Evolutionary conservation across 306 rosid species (phyloP), one percentile per base, ranked within the genome.

Genomic region (Amphicarpaea edgeworthii): DNA sequence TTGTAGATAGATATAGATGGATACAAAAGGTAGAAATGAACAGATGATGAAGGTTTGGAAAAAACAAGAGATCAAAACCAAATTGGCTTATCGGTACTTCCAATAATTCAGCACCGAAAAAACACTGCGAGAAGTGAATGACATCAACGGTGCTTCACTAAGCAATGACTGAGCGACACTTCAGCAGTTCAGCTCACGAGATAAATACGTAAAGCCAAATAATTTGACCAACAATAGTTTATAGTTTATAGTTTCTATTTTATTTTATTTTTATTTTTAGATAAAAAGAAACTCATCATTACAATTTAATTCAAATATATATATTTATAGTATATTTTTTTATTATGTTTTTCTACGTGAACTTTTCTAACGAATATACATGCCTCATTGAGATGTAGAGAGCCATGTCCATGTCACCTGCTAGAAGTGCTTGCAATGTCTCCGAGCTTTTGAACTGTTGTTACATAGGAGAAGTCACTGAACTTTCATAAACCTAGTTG

Each of bases 401-500:
- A 26, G 14, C 43, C 40, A 26, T 14, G 42, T 9, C 15, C 65
- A 8, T 14, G 41, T 59, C 21, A 37, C 16, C 68, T 28, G 68
- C 30, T 0, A 51, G 3, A 8, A 69, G 30, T 45, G 78, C 20
- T 61, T 72, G 73, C 15, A 54, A 21, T 24, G 20, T 58, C 72
- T 43, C 49, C 24, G 20, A 54, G 58, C 76, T 58, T 63, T 24
- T 20, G 11, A 49, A 55, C 42, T 58, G 38, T 40, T 34, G 59
- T 57, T 30, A 2, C 77, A 68, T 58, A 16, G 77, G 68, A 38
- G 7, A 78, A 58, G 70, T 42, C 77, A 28, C 43, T 43, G 72
- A 59, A 64, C 51, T 60, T 38, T 51, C 47, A 43, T 34, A 62
- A 70, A 34, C 66, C 70, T 61, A 49, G 43, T 34, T 64, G 83